Conservation (phyloP, 352 stramenopile genomes). For the Phytophthora ramorum region DNA sequence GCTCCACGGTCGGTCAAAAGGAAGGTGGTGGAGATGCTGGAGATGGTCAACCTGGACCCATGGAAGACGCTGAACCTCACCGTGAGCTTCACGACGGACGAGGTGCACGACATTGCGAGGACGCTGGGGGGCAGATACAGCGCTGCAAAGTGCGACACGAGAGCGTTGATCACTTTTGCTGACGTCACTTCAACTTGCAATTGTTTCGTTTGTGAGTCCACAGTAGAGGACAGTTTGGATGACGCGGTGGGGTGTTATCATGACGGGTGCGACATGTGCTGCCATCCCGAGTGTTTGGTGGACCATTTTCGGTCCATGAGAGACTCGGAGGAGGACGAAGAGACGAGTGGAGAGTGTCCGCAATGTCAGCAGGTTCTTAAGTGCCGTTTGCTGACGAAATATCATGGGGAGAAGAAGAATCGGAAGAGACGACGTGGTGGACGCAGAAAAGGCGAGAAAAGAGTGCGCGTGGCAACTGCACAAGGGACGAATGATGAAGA, state of each 20-base stretch:
- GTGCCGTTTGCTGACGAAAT: conserved; percentile 50
- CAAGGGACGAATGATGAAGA: background rate
- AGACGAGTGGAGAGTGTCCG: conserved; percentile 47
- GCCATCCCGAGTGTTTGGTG: conserved; percentile 52
- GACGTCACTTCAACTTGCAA: background rate
- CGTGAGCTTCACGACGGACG: conserved; percentile 60
- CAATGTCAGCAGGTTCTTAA: conserved; percentile 46
- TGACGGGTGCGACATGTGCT: conserved; percentile 46
- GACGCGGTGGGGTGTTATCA: conserved; percentile 50
- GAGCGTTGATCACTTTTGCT: conserved; percentile 29
- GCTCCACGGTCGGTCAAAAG: conserved; percentile 65
- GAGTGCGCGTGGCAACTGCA: background rate
- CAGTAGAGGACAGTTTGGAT: conserved; percentile 11
- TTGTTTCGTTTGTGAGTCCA: conserved; percentile 60
- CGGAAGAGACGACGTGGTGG: conserved; percentile 17
- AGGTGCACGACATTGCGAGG: conserved; percentile 46
- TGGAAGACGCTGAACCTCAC: conserved; percentile 58
- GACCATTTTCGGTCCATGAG: conserved; percentile 60
- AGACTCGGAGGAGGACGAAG: conserved; percentile 15
- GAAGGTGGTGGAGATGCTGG: conserved; percentile 74
- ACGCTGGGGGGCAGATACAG: conserved; percentile 39
- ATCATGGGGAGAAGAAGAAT: conserved; percentile 4
- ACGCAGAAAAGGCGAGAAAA: conserved; percentile 9
- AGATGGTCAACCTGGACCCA: conserved; percentile 65
- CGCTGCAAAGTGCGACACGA: conserved; percentile 45